Evolutionary conservation across 1,284 basidiomycete genomes (phyloP), one percentile per base, ranked within the genome.

Genomic region (Flammula alnicola): DNA sequence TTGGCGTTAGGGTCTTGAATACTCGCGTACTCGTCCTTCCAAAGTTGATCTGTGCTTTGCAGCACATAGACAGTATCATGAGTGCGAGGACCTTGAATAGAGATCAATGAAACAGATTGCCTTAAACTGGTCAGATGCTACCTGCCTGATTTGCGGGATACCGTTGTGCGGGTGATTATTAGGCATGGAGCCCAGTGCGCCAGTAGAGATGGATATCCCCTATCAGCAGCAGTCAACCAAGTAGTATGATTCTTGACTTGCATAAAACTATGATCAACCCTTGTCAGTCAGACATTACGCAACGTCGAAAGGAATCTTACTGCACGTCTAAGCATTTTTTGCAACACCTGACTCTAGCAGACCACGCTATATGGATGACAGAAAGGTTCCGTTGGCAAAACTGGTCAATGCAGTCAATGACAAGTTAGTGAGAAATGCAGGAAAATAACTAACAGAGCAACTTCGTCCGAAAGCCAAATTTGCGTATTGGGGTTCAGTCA

Each of bases 401-500:
- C 46, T 47, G 30, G 3, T 29, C 4, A n/a, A 12, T 14, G 12
- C 26, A 27, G 39, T 25, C 16, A 20, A 22, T 8, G 8, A 29
- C 3, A 11, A 22, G 20, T 8, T 14, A 16, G 16, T 5, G 11
- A 16, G 9, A 0, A n/a, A 37, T 7, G 9, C 20, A 12, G 17
- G 16, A 3, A 27, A 23, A 33, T 12, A 17, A 51, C 56, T 14
- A 30, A 69, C 65, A 47, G 63, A 54, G 39, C 65, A 68, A 23
- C 51, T 41, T 3, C 40, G n/a, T 9, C 47, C 52, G 33, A 67
- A 66, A 3, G 62, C 19, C 12, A 68, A 47, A 27, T 42, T 51
- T 3, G 61, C 62, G 47, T 61, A 68, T 33, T 55, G 57, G 5
- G 59, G 60, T 39, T 66, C 65, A 23, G 49, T 61, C 23, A 69